A percentile compares a stretch with the other conserved stretches of the same genome.
These are phyloP conservation scores for Hericium erinaceus DNA, from an alignment of 768 basidiomycete genomes.

Conservation along the genomic window DNA sequence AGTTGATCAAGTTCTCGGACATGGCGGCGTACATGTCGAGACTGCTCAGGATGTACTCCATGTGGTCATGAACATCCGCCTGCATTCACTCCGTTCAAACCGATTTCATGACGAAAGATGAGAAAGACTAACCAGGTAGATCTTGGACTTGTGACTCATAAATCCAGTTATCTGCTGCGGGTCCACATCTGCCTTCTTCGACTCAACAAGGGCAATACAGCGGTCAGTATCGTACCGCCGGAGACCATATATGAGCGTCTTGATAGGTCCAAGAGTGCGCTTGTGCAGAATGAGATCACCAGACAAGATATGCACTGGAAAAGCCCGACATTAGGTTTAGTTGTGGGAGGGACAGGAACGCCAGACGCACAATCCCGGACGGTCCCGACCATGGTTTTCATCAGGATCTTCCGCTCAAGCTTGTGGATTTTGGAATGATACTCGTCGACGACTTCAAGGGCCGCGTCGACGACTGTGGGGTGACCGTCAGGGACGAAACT, in stretches of 20 bases:
- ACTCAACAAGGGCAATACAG: slow-evolving; percentile 46
- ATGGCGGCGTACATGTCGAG: slow-evolving; percentile 69
- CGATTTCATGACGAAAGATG: neutral
- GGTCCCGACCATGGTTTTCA: slow-evolving; percentile 51
- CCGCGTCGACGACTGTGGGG: slow-evolving; percentile 52
- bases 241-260: slow-evolving; percentile 57
- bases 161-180: slow-evolving; percentile 40
- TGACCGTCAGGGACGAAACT: neutral
- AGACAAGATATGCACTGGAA: slow-evolving; percentile 62
- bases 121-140: slow-evolving; percentile 42
- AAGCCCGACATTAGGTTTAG: neutral
- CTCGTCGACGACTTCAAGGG: slow-evolving; percentile 58
- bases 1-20: slow-evolving; percentile 62
- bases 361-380: slow-evolving; percentile 44
- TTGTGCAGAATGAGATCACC: slow-evolving; percentile 69
- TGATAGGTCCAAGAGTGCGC: slow-evolving; percentile 64
- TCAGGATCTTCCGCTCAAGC: slow-evolving; percentile 50
- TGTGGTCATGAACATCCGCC: slow-evolving; percentile 72
- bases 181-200: slow-evolving; percentile 18
- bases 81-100: slow-evolving; percentile 16
- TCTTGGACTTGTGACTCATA: slow-evolving; percentile 61
- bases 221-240: slow-evolving; percentile 64
- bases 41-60: slow-evolving; percentile 60
- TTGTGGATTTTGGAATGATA: slow-evolving; percentile 55
- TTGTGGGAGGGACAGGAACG: neutral